Conservation (phyloP, 768 basidiomycete genomes). For the Boletus eberwhitei region DNA sequence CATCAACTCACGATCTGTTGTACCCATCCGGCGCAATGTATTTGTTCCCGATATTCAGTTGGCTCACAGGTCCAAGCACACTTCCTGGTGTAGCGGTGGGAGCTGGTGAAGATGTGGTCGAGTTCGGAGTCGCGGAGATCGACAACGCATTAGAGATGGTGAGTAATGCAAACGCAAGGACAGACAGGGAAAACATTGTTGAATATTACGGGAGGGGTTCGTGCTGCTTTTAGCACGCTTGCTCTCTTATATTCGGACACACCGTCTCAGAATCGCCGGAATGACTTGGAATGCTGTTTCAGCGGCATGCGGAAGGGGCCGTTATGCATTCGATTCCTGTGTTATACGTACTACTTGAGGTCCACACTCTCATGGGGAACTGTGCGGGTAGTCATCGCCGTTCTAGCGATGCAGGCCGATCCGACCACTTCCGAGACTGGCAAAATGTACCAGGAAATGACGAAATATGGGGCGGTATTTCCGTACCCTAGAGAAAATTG, state of each 20-base stretch:
- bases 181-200: slow-evolving; percentile 2
- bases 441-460: not conserved
- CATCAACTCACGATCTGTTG: slow-evolving; percentile 32
- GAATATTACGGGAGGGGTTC: not conserved
- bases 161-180: slow-evolving; percentile 11
- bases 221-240: too few species aligned
- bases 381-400: not conserved
- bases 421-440: not conserved
- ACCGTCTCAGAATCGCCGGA: not conserved
- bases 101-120: not conserved
- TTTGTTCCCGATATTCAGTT: slow-evolving; percentile 37
- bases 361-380: not conserved
- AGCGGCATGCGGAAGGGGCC: not conserved
- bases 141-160: slow-evolving; percentile 1
- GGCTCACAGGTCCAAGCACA: slow-evolving; percentile 18
- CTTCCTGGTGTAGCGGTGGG: not conserved
- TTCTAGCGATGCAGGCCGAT: not conserved
- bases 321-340: not conserved
- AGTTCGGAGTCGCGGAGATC: not conserved
- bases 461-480: too few species aligned
- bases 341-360: not conserved
- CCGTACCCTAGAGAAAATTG: not conserved
- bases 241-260: slow-evolving; percentile 7
- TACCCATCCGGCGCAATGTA: slow-evolving; percentile 49
- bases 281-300: not conserved